Conservation (phyloP, 371 early-diverging fungal species). For the Mucor indicus region DNA sequence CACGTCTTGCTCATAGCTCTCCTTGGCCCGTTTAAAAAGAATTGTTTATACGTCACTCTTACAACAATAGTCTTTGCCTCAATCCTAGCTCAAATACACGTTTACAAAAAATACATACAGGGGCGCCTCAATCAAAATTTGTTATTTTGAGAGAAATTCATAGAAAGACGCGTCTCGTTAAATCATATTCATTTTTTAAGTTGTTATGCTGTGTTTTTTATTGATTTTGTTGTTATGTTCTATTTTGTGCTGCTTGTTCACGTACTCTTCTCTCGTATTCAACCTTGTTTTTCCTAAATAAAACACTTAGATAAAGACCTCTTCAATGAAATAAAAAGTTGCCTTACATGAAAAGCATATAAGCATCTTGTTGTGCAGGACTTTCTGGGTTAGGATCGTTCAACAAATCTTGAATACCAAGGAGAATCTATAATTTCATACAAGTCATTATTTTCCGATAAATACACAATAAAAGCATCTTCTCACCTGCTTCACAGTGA, state of each 20-base stretch:
- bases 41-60: no score
- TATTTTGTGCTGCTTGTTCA: slow-evolving; percentile 65
- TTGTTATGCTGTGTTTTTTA: no score
- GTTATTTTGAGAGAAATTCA: no score
- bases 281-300: slow-evolving; percentile 55
- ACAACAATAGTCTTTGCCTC: no score
- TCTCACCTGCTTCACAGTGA: slow-evolving; percentile 95
- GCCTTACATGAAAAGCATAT: slow-evolving; percentile 74
- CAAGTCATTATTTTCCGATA: not conserved
- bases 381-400: slow-evolving; percentile 95
- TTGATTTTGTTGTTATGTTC: slow-evolving; percentile 18
- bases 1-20: no score
- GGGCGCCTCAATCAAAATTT: no score
- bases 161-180: no score
- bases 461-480: not conserved
- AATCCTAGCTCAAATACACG: no score
- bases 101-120: no score
- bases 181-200: no score
- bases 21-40: no score
- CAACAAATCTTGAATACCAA: slow-evolving; percentile 92
- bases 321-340: not conserved
- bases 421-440: slow-evolving; percentile 57
- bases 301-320: not conserved
- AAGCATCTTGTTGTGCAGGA: slow-evolving; percentile 97
- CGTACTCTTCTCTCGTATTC: slow-evolving; percentile 77